Percentiles rank a stretch among this genome's conserved stretches.
Evolutionary conservation across 2,329 filamentous ascomycete genomes (phyloP).

Genomic region (Plectosphaerella plurivora): DNA sequence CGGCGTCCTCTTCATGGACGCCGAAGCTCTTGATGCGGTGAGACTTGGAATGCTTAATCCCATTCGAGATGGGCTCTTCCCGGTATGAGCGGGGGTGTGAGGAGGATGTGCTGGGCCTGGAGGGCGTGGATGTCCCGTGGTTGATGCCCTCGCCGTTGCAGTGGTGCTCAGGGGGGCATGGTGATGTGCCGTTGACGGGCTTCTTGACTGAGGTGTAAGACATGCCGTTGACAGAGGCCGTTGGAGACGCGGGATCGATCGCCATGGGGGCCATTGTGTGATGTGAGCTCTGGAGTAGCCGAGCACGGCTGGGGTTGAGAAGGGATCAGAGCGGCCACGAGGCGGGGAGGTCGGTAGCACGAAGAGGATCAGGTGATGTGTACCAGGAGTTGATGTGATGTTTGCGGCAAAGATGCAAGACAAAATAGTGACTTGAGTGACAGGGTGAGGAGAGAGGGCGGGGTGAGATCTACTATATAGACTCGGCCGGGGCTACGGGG

Average conservation of each 20-base stretch:
- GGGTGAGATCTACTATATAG: too few relatives aligned
- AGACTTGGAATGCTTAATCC: slow-evolving; percentile 12
- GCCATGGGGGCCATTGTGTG: not conserved
- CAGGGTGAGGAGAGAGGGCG: too few relatives aligned
- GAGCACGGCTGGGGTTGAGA: too few relatives aligned
- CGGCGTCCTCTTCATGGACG: slow-evolving; percentile 25
- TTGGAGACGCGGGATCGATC: not conserved
- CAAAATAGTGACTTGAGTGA: too few relatives aligned
- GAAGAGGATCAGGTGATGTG: too few relatives aligned
- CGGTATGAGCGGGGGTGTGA: slow-evolving; percentile 9
- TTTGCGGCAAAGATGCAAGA: too few relatives aligned
- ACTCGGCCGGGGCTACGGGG: too few relatives aligned
- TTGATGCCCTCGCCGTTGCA: not conserved
- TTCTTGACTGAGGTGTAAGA: not conserved
- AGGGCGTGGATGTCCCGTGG: slow-evolving; percentile 2
- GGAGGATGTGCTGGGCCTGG: slow-evolving; percentile 7
- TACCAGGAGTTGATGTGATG: too few relatives aligned
- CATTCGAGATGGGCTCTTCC: slow-evolving; percentile 10
- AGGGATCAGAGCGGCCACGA: too few relatives aligned
- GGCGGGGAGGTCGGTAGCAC: too few relatives aligned
- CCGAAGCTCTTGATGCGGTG: slow-evolving; percentile 21
- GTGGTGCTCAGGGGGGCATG: not conserved
- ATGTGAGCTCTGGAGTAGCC: too few relatives aligned
- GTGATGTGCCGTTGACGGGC: slow-evolving; percentile 4
- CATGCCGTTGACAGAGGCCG: not conserved